Base-by-base conservation (phyloP, 331 rosid genomes). In the Malus hybrid region DNA sequence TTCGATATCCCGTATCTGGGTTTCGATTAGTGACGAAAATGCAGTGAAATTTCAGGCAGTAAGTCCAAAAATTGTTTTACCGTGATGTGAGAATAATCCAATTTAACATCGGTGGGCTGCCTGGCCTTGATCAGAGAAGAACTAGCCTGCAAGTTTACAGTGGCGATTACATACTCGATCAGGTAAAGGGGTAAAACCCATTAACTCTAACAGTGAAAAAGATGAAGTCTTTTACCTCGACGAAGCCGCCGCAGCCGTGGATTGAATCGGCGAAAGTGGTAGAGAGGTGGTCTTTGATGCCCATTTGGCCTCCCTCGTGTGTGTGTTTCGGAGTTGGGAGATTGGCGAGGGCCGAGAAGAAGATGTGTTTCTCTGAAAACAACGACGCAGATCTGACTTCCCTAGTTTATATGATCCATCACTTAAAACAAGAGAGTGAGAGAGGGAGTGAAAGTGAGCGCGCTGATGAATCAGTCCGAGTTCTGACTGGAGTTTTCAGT, bases 11-110 rank as follows among this genome's bases (percentile, higher is more conserved):
- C 52, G 0, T 12, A 44, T 44, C 52, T 4, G 52, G 16, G 52
- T 12, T 44, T 44, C 4, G 52, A 44, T 12, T 12, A 4, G 16
- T 44, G 52, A 12, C 52, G 6, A 44, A 56, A 71, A 13, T 20
- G 11, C 66, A 3, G 22, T 20, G 24, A 31, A 68, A 69, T 7
- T 16, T 22, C n/a, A 27, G 19, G 20, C 42, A 19, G 14, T 5
- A 12, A 48, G 15, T 18, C 33, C 44, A 31, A 60, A 31, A 52
- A 6, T 48, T 75, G 74, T 78, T 44, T 4, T 70, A 88, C 99
- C 85, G 90, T 84, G 83, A 95, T 94, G 73, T 88, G 93, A 57
- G 97, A 95, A 76, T 90, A 95, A 67, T 95, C 97, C 90, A 92
- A 90, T 85, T 95, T 95, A 24, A 85, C 73, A 84, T 83, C 93